phyloP scores from a whole-genome alignment of 257 asterid genomes.

The Gentiana straminea region DNA sequence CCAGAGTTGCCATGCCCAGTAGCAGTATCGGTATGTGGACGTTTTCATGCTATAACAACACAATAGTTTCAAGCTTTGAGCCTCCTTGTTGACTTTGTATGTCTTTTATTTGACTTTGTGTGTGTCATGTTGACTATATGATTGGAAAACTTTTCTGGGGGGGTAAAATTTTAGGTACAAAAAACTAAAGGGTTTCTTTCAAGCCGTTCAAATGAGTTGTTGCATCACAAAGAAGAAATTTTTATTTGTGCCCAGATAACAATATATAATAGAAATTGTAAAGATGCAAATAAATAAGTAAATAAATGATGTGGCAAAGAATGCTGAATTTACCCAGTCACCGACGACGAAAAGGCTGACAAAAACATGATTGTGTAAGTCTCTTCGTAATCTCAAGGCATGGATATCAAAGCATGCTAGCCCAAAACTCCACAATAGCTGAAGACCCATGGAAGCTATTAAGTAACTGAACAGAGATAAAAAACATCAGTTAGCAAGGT shows the following conservation, averaged over 20 bases:
- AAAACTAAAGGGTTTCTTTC: too few species aligned
- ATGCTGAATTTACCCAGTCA: conserved; percentile 62
- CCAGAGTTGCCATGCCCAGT: too few species aligned
- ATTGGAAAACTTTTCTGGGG: too few species aligned
- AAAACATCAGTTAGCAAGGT: neutral
- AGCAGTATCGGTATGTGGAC: too few species aligned
- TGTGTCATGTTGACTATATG: too few species aligned
- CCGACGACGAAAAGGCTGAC: conserved; percentile 77
- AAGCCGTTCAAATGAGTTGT: neutral
- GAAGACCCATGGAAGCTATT: conserved; percentile 96
- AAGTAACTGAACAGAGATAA: conserved; percentile 51
- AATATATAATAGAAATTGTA: neutral
- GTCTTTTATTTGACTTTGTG: too few species aligned
- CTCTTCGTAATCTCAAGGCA: conserved; percentile 76
- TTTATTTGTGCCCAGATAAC: neutral
- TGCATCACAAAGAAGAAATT: neutral
- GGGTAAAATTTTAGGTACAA: too few species aligned
- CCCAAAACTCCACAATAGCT: conserved; percentile 82
- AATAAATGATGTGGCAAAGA: conserved; percentile 11
- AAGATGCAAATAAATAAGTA: neutral
- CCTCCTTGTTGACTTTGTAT: too few species aligned
- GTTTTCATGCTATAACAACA: too few species aligned
- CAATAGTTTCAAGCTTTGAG: too few species aligned
- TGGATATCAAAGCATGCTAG: conserved; percentile 75
- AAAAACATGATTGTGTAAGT: conserved; percentile 51